Base-by-base conservation (phyloP, 2,329 filamentous ascomycete species). In the Colletotrichum noveboracense region DNA sequence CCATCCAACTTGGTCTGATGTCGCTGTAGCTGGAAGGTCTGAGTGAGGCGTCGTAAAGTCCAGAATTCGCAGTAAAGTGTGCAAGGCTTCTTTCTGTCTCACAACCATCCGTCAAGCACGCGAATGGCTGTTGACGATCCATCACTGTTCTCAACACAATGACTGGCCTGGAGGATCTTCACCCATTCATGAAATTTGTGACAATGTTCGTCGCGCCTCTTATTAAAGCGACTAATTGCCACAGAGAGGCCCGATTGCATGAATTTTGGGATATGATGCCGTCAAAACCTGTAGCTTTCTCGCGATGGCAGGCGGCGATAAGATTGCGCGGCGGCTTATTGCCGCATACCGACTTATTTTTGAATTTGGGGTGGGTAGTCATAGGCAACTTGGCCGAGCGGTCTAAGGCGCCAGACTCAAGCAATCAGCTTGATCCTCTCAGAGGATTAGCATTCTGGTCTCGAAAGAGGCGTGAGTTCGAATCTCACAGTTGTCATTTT, bases 361-460 rank as follows among this genome's bases (percentile, higher is more conserved):
- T 3, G 5, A 18, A 18, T 16, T 30, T 36, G 18, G 7, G 6
- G 0, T 1, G 0, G 2, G 3, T 3, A 7, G 30, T 36, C 12
- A 58, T 12, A 5, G 65, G 65, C 48, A 67, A 67, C 65, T 67
- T 67, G 65, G 65, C 65, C 65, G 65, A 67, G 65, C 65, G 65
- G 65, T 67, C 65, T 67, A 67, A 67, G 65, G 65, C 65, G 65
- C 65, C 65, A 67, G 65, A 67, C 65, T 67, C 65, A 67, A 67
- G 65, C 28, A n/a, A 6, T 13, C 5, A 56, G n/a, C 14, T 67
- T 67, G 48, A 9, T 58, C 65, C 65, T 67, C 28, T 2, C 30
- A 67, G 48, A 67, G 65, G 65, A 21, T 21, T 66, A 67, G 65
- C 6, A 58, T 67, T 67, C 65, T 67, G 65, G 65, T 67, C 48